Base-by-base conservation (phyloP, 2,329 filamentous ascomycete species). In the Exserohilum turcica region DNA sequence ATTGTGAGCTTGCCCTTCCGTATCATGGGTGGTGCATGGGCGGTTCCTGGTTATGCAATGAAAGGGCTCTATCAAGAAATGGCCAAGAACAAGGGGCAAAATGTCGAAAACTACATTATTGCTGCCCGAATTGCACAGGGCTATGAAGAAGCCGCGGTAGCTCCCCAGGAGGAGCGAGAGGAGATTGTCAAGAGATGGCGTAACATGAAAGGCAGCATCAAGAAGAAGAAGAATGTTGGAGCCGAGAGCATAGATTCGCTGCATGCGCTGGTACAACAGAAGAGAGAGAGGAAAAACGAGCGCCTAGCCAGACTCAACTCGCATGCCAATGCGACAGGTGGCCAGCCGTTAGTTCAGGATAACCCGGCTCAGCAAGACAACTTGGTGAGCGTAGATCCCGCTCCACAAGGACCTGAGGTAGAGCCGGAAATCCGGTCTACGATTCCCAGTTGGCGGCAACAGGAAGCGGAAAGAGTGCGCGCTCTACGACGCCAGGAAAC, bases 41-140 rank as follows among this genome's bases (percentile, higher is more conserved):
- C 84, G 1, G 74, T 95, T 3, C 90, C 91, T 0, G 92, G 88
- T 5, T 95, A 94, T 67, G 84, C 90, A 3, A 88, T 92, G 80
- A 90, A 92, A 70, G 92, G 92, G 2, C 80, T 94, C 1, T 86
- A 93, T 64, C 89, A 89, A 35, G 88, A 93, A 70, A 80, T 94
- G 47, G 82, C 86, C 56, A 91, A 88, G 58, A 75, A 82, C 39
- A 88, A 91, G 61, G 85, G 87, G 19, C 85, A 82, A 38, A 90
- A 85, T 57, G 85, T 91, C 15, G 81, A 90, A 43, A 91, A 90
- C 61, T 93, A 93, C 69, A 90, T 95, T 59, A 84, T 91, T 39
- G 84, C 89, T 1, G 89, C 90, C 2, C 82, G 91, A 39, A 89
- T 90, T 43, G 80, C 86, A 0, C 89, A 95, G 70, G 91, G 91